Evolutionary conservation across 441 rosid genomes (phyloP).

Genomic region (Croton laevigatus): DNA sequence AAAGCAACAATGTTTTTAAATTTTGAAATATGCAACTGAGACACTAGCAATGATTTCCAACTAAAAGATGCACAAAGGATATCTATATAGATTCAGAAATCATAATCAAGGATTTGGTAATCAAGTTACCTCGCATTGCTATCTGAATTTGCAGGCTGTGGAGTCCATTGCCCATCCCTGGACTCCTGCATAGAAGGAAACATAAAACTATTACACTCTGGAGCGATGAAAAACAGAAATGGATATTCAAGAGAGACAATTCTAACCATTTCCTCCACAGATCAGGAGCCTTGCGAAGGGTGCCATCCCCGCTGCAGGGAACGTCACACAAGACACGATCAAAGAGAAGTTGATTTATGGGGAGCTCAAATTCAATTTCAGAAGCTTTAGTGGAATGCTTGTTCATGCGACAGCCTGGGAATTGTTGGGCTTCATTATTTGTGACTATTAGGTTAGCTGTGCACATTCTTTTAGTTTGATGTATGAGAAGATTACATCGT

Average conservation of each 20-base stretch:
- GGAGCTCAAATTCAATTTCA: slow-evolving; percentile 38
- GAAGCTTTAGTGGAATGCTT: slow-evolving; percentile 40
- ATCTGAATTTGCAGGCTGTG: slow-evolving; percentile 84
- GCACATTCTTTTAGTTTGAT: slow-evolving; percentile 96
- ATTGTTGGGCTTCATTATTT: slow-evolving; percentile 94
- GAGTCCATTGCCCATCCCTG: slow-evolving; percentile 88
- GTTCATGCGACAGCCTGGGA: slow-evolving; percentile 81
- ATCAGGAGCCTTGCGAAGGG: slow-evolving; percentile 97
- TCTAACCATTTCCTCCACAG: slow-evolving; percentile 92
- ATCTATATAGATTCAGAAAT: neutral
- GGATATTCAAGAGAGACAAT: slow-evolving; percentile 3
- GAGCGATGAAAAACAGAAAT: slow-evolving; percentile 5
- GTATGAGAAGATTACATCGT: slow-evolving; percentile 96
- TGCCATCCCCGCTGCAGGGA: slow-evolving; percentile 98
- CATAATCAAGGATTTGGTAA: neutral
- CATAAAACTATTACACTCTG: slow-evolving; percentile 19
- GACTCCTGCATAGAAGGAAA: slow-evolving; percentile 48
- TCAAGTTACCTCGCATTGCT: slow-evolving; percentile 76
- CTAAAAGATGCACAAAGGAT: neutral
- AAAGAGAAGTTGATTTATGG: slow-evolving; percentile 59
- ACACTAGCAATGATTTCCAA: neutral
- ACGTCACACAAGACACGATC: slow-evolving; percentile 96
- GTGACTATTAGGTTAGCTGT: slow-evolving; percentile 93
- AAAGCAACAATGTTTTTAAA: neutral
- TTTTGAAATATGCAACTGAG: neutral